These are phyloP conservation scores for Candida sonorensis DNA, from an alignment of 805 yeast genomes.

Conservation along the genomic window DNA sequence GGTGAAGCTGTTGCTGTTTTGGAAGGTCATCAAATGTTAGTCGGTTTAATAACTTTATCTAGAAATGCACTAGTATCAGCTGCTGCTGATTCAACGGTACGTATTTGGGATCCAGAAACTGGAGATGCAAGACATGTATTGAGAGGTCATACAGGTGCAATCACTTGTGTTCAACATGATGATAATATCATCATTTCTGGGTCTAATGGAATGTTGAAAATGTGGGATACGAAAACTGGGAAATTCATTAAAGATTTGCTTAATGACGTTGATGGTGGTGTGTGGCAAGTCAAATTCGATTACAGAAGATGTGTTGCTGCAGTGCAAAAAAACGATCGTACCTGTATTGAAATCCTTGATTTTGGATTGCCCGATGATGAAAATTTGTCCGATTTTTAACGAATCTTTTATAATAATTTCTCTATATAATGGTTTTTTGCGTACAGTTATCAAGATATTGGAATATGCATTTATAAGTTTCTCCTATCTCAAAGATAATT, in stretches of 20 bases:
- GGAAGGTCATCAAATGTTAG: slow-evolving; percentile 85
- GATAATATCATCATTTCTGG: slow-evolving; percentile 83
- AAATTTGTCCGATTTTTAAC: slow-evolving; percentile 3
- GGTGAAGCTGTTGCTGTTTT: slow-evolving; percentile 65
- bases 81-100: slow-evolving; percentile 88
- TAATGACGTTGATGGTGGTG: slow-evolving; percentile 70
- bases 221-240: slow-evolving; percentile 83
- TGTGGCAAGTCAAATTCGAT: slow-evolving; percentile 93
- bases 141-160: slow-evolving; percentile 80
- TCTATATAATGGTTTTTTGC: no score
- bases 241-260: slow-evolving; percentile 66
- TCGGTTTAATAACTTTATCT: slow-evolving; percentile 77
- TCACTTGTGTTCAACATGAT: slow-evolving; percentile 89
- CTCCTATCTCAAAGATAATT: no score
- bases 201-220: slow-evolving; percentile 75
- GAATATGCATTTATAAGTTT: no score
- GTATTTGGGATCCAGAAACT: slow-evolving; percentile 87
- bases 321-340: slow-evolving; percentile 59
- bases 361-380: slow-evolving; percentile 40
- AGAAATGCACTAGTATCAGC: slow-evolving; percentile 80
- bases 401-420: no score
- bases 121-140: slow-evolving; percentile 61
- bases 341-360: slow-evolving; percentile 80
- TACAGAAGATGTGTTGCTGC: slow-evolving; percentile 85
- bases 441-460: slow-evolving; percentile 7